phyloP scores from a whole-genome alignment of 768 basidiomycete species.

The Boletus sp. region DNA sequence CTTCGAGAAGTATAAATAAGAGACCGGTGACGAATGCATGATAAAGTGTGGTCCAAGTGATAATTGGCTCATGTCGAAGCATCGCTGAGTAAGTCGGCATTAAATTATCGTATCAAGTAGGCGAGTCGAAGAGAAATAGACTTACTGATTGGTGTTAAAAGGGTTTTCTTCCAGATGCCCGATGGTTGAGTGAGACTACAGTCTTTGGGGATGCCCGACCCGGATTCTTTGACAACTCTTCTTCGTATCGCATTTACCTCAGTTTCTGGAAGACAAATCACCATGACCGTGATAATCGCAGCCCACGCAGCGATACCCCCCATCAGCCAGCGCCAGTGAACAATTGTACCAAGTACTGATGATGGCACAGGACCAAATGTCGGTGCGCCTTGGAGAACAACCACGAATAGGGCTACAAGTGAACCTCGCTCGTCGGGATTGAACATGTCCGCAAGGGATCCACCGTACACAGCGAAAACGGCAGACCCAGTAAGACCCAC shows the following conservation, averaged over 20 bases:
- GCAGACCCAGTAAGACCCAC: slow-evolving; percentile 21
- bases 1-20: slow-evolving; percentile 26
- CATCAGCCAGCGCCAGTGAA: slow-evolving; percentile 25
- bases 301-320: slow-evolving; percentile 20
- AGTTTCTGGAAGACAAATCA: slow-evolving; percentile 21
- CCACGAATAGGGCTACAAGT: slow-evolving; percentile 23
- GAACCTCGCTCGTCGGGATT: slow-evolving; percentile 20
- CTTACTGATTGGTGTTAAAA: slow-evolving; percentile 19
- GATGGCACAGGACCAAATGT: slow-evolving; percentile 28
- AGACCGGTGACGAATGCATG: slow-evolving; percentile 25
- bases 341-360: slow-evolving; percentile 16
- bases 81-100: slow-evolving; percentile 6
- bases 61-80: slow-evolving; percentile 23
- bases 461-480: slow-evolving; percentile 23
- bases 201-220: background rate
- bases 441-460: slow-evolving; percentile 25
- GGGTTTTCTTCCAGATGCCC: slow-evolving; percentile 11
- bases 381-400: slow-evolving; percentile 26
- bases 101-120: background rate
- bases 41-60: slow-evolving; percentile 23
- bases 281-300: slow-evolving; percentile 12
- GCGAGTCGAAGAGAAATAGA: background rate
- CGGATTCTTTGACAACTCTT: slow-evolving; percentile 9
- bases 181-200: background rate
- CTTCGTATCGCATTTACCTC: slow-evolving; percentile 17